Conservation (phyloP, 495 filamentous ascomycete species). For the Aspergillus mulundensis region DNA sequence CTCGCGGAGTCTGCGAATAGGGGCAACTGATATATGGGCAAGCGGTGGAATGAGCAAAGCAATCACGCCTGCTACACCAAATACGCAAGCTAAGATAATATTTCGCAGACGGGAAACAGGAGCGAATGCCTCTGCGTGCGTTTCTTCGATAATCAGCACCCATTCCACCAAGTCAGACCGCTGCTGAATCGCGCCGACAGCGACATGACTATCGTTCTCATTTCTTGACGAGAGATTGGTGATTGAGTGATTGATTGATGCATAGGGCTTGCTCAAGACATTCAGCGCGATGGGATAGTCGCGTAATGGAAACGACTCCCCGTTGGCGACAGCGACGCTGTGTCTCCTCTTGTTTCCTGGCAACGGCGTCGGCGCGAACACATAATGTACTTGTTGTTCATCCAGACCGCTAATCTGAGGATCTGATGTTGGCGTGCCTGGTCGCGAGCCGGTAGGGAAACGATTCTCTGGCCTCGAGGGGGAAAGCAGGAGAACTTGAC, state of each 20-base stretch:
- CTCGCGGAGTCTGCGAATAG: constrained; percentile 70
- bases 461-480: constrained; percentile 60
- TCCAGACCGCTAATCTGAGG: constrained; percentile 16
- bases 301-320: constrained; percentile 52
- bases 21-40: constrained; percentile 73
- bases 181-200: constrained; percentile 68
- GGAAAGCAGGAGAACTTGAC: constrained; percentile 63
- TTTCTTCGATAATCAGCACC: constrained; percentile 77
- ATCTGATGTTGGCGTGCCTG: constrained; percentile 19
- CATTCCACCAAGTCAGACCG: constrained; percentile 65
- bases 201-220: constrained; percentile 60
- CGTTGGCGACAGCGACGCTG: constrained; percentile 31
- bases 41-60: constrained; percentile 67
- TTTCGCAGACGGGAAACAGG: constrained; percentile 68
- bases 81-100: constrained; percentile 78
- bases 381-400: constrained; percentile 32
- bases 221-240: constrained; percentile 63
- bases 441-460: constrained; percentile 42
- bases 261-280: constrained; percentile 46
- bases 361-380: constrained; percentile 37
- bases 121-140: constrained; percentile 65
- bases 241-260: constrained; percentile 54
- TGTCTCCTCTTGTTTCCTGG: constrained; percentile 44
- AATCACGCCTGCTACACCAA: constrained; percentile 69
- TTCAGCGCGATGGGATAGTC: constrained; percentile 53